Base-by-base conservation (phyloP, 257 asterid species). In the Ballota nigra region DNA sequence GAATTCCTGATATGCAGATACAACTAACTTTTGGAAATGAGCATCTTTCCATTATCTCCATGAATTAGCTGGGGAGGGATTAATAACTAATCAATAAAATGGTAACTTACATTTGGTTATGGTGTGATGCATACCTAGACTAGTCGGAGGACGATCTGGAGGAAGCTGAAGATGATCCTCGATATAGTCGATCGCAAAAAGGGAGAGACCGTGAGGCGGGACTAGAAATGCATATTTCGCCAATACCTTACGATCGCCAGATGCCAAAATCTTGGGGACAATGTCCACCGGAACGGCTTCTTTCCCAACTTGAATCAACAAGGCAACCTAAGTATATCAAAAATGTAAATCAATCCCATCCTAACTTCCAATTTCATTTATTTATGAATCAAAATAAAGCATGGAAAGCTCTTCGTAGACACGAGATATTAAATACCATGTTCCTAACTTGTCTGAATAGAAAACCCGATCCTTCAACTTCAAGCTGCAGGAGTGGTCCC, bases 381-480 rank as follows among this genome's bases (percentile, higher is more conserved):
- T 55, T 22, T 20, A 55, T 20, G 11, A 2, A 22, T 20, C 6
- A 55, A 18, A 43, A 43, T 12, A 4, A 43, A 43, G 52, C 18
- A 43, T 7, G 22, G 3, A 5, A 43, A 26, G 24, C 13, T 43
- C 5, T 0, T 19, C 5, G 53, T 23, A 15, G 53, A 45, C 16
- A 16, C 3, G 24, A 13, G 62, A 31, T 47, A 59, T 72, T 20
- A 53, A 59, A 15, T 89, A 94, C 99, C 96, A 94, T 94, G 86
- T 94, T 94, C 45, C 97, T 86, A 75, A 91, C 96, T 91, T 91
- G 98, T 81, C 97, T 75, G 61, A 89, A 94, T 57, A 91, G 78
- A 82, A 94, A 94, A 34, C 97, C 97, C 52, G 97, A 84, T 47
- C 97, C 99, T 85, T 91, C 97, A 31, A 91, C 96, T 79, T 91